Conservation (phyloP, 140 eudicot species). For the Anethum foeniculum region DNA sequence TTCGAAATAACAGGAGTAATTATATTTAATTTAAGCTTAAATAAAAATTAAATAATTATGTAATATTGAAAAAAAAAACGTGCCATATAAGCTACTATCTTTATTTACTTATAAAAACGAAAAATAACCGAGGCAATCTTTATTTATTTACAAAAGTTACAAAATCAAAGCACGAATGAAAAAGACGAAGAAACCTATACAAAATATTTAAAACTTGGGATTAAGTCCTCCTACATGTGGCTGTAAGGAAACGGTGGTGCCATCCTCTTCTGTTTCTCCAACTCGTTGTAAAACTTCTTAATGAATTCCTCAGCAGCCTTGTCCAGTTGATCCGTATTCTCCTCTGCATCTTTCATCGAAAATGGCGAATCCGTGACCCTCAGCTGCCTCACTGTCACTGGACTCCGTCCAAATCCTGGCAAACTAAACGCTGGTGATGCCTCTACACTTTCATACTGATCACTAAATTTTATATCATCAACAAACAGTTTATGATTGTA, state of each 20-base stretch:
- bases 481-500: slow-evolving; percentile 30
- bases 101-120: too few relatives aligned
- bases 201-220: background rate
- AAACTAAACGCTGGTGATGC: slow-evolving; percentile 39
- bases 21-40: too few relatives aligned
- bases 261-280: slow-evolving; percentile 45
- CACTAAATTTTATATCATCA: too few relatives aligned
- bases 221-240: background rate
- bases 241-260: slow-evolving; percentile 24
- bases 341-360: slow-evolving; percentile 32
- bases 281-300: slow-evolving; percentile 55
- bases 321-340: slow-evolving; percentile 45
- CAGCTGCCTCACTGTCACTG: slow-evolving; percentile 41
- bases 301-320: slow-evolving; percentile 78
- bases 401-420: slow-evolving; percentile 64
- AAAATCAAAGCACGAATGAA: too few relatives aligned
- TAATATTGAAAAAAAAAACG: too few relatives aligned
- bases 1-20: too few relatives aligned
- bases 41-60: too few relatives aligned
- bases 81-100: too few relatives aligned
- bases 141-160: background rate
- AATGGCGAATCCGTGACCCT: slow-evolving; percentile 89
- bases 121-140: background rate
- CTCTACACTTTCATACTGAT: slow-evolving; percentile 17
- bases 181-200: background rate